Percentiles rank a stretch among this genome's conserved stretches.
These are phyloP conservation scores for Phytophthora tentaculata DNA, from an alignment of 352 stramenopile species.

Conservation along the genomic window DNA sequence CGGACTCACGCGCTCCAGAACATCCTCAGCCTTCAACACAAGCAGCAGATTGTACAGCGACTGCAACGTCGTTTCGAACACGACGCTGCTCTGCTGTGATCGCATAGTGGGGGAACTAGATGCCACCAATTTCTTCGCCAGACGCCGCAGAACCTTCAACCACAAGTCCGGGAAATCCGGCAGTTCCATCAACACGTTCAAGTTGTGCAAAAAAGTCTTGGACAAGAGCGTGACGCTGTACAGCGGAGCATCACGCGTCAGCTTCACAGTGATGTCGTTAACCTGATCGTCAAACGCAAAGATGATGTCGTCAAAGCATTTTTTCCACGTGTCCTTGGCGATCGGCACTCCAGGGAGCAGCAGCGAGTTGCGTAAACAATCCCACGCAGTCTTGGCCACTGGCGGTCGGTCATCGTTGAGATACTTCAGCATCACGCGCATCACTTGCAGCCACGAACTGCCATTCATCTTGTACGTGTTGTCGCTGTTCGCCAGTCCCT, in stretches of 20 bases:
- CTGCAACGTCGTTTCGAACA: constrained; percentile 88
- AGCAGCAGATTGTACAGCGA: constrained; percentile 88
- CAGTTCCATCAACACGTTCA: constrained; percentile 74
- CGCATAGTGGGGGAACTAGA: constrained; percentile 43
- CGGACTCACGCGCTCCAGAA: constrained; percentile 64
- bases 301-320: constrained; percentile 89
- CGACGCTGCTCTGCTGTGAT: constrained; percentile 55
- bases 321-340: constrained; percentile 76
- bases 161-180: constrained; percentile 73
- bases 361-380: constrained; percentile 85
- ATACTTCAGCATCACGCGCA: constrained; percentile 88
- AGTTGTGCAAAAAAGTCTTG: constrained; percentile 89
- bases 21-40: constrained; percentile 80
- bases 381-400: constrained; percentile 85
- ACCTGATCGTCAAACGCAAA: constrained; percentile 89
- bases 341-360: constrained; percentile 74
- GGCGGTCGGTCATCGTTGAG: constrained; percentile 77
- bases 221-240: constrained; percentile 87
- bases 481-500: constrained; percentile 76
- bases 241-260: constrained; percentile 69
- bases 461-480: constrained; percentile 79
- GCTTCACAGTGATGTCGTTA: constrained; percentile 55
- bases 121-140: constrained; percentile 72
- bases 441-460: constrained; percentile 80
- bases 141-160: constrained; percentile 75